These are phyloP conservation scores for Cryptococcus floricola DNA, from an alignment of 1,284 basidiomycete species.

Conservation along the genomic window DNA sequence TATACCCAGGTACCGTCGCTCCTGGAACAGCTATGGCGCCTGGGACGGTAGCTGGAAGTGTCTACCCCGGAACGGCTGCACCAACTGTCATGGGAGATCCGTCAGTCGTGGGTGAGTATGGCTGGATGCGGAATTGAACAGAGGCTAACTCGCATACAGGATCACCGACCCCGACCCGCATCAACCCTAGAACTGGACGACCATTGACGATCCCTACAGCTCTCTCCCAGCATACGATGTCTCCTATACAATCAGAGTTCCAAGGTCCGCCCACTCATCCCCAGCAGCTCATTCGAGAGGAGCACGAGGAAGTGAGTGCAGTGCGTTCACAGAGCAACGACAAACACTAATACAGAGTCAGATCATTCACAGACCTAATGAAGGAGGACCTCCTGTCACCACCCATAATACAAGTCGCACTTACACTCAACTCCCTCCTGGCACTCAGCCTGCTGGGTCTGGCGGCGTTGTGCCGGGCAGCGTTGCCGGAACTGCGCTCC, in stretches of 20 bases:
- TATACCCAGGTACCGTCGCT: conserved; percentile 1
- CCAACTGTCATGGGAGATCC: conserved; percentile 2
- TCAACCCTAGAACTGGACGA: conserved; percentile 38
- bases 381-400: conserved; percentile 25
- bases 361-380: conserved; percentile 28
- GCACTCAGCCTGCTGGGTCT: conserved; percentile 4
- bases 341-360: conserved; percentile 3
- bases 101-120: conserved; percentile 8
- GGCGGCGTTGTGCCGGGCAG: conserved; percentile 7
- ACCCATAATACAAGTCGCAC: conserved; percentile 34
- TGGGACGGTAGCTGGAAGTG: conserved; percentile 4
- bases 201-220: conserved; percentile 27
- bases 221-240: conserved; percentile 24
- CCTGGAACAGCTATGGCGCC: conserved; percentile 1
- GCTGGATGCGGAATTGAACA: background rate
- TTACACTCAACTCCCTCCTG: conserved; percentile 22
- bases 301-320: conserved; percentile 36
- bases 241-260: conserved; percentile 23
- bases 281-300: conserved; percentile 31
- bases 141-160: background rate
- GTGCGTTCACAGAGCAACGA: background rate
- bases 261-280: conserved; percentile 1
- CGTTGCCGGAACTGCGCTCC: conserved; percentile 4
- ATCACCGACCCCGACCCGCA: conserved; percentile 9
- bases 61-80: background rate